Base-by-base conservation (phyloP, 257 asterid genomes). In the Orobanche coerulescens region DNA sequence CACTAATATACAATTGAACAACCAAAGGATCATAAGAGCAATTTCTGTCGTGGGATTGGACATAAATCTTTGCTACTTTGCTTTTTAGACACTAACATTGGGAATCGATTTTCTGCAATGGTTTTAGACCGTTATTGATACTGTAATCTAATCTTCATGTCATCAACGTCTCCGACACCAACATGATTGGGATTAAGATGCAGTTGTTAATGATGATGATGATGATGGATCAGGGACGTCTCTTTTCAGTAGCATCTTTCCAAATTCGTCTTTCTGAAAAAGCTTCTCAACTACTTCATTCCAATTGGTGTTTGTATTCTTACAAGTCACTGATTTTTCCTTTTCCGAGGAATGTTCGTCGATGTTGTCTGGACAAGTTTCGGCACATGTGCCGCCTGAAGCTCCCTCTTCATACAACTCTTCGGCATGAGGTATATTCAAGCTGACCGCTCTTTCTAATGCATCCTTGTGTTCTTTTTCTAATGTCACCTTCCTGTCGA, bases 381-480 rank as follows among this genome's bases (percentile, higher is more conserved):
- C 78, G 10, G 15, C 55, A 25, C 54, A 67, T 64, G 6, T 61
- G 34, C 70, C 80, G 31, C 43, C 66, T 1, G 81, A 62, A 8
- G 74, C 78, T 52, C 69, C 80, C 37, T 61, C 82, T 61, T 72
- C 79, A 2, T 51, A 73, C 47, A 73, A 73, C 44, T 72, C 81
- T 69, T 70, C 81, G 2, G 98, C 95, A 25, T 88, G 81, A 55
- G 98, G 98, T 73, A 92, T 81, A n/a, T 92, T 92, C 77, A 88
- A 73, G 58, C 84, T 81, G 25, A 88, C 81, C 1, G 98, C 98
- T 74, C 96, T 84, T 68, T 92, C 86, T 61, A 92, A 47, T 24
- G 98, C 98, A 62, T 84, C 95, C 69, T 80, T 81, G 83, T 92
- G 98, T 78, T 92, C 98, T 59, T 82, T 81, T 71, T 88, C 90